These are phyloP conservation scores for Clarireedia sp. DNA, from an alignment of 2,329 filamentous ascomycete species.

Conservation along the genomic window DNA sequence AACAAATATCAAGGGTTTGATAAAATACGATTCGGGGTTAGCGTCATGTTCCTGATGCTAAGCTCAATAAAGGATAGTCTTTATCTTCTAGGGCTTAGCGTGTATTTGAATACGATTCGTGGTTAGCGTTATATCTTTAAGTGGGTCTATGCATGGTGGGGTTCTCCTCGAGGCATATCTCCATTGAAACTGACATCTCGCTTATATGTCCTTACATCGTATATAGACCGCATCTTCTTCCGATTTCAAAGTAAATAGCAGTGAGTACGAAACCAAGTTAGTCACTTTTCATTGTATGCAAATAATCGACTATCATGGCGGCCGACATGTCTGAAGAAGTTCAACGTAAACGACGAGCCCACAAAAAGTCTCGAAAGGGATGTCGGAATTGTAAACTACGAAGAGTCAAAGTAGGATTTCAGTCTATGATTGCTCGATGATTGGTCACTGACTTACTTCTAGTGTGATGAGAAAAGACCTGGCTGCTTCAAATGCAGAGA, in stretches of 20 bases:
- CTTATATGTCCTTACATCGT: neutral
- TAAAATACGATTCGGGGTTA: neutral
- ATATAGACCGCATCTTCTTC: neutral
- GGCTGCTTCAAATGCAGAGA: slow-evolving; percentile 39
- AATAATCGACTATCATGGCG: neutral
- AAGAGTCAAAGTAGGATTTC: slow-evolving; percentile 40
- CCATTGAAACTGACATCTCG: neutral
- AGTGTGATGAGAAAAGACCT: slow-evolving; percentile 49
- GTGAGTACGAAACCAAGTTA: too few species aligned
- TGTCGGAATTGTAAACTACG: slow-evolving; percentile 50
- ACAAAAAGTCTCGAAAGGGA: slow-evolving; percentile 47
- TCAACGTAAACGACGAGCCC: slow-evolving; percentile 25
- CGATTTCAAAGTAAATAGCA: too few species aligned
- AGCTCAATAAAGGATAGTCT: neutral
- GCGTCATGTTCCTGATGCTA: neutral
- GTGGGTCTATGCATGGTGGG: neutral
- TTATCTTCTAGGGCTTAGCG: neutral
- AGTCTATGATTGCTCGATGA: neutral
- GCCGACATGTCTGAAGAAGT: neutral
- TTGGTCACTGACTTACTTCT: neutral
- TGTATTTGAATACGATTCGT: neutral
- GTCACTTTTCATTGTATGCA: neutral
- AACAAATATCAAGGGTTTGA: too few species aligned
- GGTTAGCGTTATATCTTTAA: neutral
- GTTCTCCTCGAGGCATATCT: neutral